A percentile compares a stretch with the other conserved stretches of the same genome.
Conservation (phyloP, 306 rosid species). For the Chamaecrista fasciculata region DNA sequence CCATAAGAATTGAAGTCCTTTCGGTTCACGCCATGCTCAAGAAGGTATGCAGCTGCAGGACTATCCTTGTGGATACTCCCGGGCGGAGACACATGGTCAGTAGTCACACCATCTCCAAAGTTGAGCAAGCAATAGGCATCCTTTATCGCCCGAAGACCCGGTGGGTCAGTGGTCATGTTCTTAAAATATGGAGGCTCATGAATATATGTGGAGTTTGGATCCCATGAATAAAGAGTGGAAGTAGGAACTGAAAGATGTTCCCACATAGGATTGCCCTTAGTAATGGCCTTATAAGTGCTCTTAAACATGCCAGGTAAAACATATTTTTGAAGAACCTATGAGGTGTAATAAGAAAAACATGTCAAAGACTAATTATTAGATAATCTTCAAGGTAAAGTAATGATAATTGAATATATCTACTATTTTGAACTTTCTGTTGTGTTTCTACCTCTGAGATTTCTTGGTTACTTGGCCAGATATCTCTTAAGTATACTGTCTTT, state of each 20-base stretch:
- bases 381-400: not conserved
- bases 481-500: conserved; percentile 35
- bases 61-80: conserved; percentile 48
- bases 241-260: conserved; percentile 30
- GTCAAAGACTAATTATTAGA: not conserved
- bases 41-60: conserved; percentile 40
- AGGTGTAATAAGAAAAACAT: not conserved
- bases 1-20: conserved; percentile 47
- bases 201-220: conserved; percentile 44
- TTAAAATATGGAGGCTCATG: conserved; percentile 46
- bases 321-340: conserved; percentile 37
- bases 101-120: conserved; percentile 48
- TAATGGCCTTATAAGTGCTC: conserved; percentile 37
- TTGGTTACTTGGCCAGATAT: conserved; percentile 52
- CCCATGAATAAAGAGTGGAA: conserved; percentile 42
- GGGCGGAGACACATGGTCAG: conserved; percentile 48
- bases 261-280: conserved; percentile 46
- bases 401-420: not conserved
- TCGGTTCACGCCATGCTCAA: conserved; percentile 36
- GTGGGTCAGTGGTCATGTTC: conserved; percentile 38
- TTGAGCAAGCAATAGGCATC: conserved; percentile 47
- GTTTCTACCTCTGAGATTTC: conserved; percentile 39
- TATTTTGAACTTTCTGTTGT: not conserved
- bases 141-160: conserved; percentile 34
- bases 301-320: conserved; percentile 47